Evolutionary conservation across 2,329 filamentous ascomycete genomes (phyloP), one percentile per base, ranked within the genome.

Genomic region (Alternaria brassicae): DNA sequence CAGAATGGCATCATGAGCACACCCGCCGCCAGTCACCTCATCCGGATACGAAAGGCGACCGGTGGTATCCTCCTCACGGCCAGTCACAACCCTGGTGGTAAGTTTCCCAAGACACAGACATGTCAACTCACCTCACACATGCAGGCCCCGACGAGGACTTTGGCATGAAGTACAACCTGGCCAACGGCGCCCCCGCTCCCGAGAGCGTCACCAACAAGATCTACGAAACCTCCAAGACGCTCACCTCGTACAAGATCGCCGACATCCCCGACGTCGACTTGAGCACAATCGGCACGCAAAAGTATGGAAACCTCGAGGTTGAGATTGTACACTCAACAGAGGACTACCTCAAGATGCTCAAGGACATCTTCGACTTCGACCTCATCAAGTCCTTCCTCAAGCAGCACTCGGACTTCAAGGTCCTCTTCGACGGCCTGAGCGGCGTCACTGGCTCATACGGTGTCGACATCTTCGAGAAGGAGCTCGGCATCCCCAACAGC

Each of bases 161-260:
- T 73, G 95, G 95, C 72, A 99, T 99, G 89, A 99, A 99, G 84
- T 99, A 99, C 87, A 99, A 99, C 85, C 85, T 99, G 60, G 85
- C 92, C 79, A 98, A 99, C 76, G 95, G 95, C 72, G 95, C 93
- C 56, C 95, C 95, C 41, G 95, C 95, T 56, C 95, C 95, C 59
- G 95, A 99, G 81, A 90, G 91, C 54, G 92, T 99, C 68, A 99
- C 95, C 69, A 96, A 99, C 88, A 97, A 96, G 84, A 98, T 99
- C 79, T 98, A 87, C 83, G 92, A 94, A 72, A 88, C 89, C 62
- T 94, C 94, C 71, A 98, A 97, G 86, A 88, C 86, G 65, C 85
- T 99, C 71, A 91, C 88, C 42, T 92, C 90, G 50, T 99, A 98
- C 87, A 97, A 97, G 82, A 90, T 97, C 68, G 87, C 91, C 72